These are phyloP conservation scores for Kazachstania kunashirensis DNA, from an alignment of 805 yeast species.

Conservation along the genomic window DNA sequence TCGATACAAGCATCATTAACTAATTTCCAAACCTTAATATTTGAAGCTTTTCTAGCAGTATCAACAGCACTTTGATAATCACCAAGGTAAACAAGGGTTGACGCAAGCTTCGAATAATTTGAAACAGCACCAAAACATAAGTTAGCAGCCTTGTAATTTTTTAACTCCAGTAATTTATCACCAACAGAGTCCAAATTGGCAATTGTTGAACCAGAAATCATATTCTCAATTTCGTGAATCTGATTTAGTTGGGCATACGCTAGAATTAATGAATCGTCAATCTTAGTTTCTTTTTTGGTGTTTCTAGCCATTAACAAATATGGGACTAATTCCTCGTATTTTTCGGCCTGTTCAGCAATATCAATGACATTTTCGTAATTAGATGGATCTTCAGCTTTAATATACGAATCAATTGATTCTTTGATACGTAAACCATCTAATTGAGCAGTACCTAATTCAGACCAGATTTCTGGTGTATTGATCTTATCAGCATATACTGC, in stretches of 20 bases:
- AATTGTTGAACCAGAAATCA: conserved; percentile 79
- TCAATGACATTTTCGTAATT: conserved; percentile 89
- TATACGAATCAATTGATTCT: conserved; percentile 86
- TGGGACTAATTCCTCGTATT: conserved; percentile 83
- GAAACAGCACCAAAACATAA: conserved; percentile 76
- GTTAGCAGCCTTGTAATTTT: conserved; percentile 88
- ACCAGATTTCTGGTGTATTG: conserved; percentile 82
- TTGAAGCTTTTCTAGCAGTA: conserved; percentile 96
- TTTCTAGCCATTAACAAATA: conserved; percentile 88
- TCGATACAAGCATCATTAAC: conserved; percentile 95
- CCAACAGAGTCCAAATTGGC: conserved; percentile 91
- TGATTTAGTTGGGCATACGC: conserved; percentile 74
- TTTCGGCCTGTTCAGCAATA: conserved; percentile 90
- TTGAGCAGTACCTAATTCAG: conserved; percentile 92
- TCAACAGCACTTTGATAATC: conserved; percentile 97
- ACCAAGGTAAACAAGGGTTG: conserved; percentile 84
- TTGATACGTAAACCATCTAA: conserved; percentile 84
- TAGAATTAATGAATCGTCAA: conserved; percentile 86
- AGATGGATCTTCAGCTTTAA: conserved; percentile 83
- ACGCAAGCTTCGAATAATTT: conserved; percentile 90
- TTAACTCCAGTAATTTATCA: conserved; percentile 72
- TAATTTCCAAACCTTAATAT: conserved; percentile 90
- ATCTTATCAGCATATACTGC: conserved; percentile 85
- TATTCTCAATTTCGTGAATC: conserved; percentile 70
- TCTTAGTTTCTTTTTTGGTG: conserved; percentile 78